Base-by-base conservation (phyloP, 1,284 basidiomycete genomes). In the Hymenochaete sp. region DNA sequence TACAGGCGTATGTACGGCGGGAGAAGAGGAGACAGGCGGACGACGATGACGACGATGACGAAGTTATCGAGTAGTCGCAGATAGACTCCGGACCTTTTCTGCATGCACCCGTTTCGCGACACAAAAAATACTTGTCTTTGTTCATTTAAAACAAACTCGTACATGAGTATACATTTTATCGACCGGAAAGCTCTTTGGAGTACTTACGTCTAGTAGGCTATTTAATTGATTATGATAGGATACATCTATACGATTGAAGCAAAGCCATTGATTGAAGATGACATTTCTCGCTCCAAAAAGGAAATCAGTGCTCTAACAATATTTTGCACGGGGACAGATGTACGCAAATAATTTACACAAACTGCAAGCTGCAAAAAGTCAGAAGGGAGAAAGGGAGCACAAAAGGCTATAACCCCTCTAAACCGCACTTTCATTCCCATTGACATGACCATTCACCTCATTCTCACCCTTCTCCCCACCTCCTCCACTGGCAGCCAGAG, bases 41-140 rank as follows among this genome's bases (percentile, higher is more conserved):
- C 32, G 76, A 77, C 37, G 78, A 63, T 5, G 79, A 76, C 28
- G 75, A 77, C 38, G 78, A 62, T 4, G 79, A 76, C 38, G 79
- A 82, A 52, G 71, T 85, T 24, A 66, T 85, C 46, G 82, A 85
- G 49, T 82, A 59, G 65, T 9, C 16, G 22, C n/a, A n/a, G n/a
- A n/a, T n/a, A n/a, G n/a, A n/a, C n/a, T n/a, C n/a, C n/a, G n/a
- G n/a, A n/a, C n/a, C n/a, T n/a, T n/a, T n/a, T n/a, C n/a, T n/a
- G n/a, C n/a, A n/a, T n/a, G n/a, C n/a, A n/a, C n/a, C n/a, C n/a
- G n/a, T n/a, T n/a, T n/a, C n/a, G n/a, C n/a, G n/a, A n/a, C n/a
- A n/a, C n/a, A n/a, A n/a, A n/a, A n/a, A n/a, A n/a, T n/a, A n/a
- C n/a, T n/a, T n/a, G n/a, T n/a, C n/a, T n/a, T n/a, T n/a, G n/a